Percentiles rank a stretch among this genome's conserved stretches.
Conservation (phyloP, 2,329 filamentous ascomycete genomes). For the Capronia coronata region DNA sequence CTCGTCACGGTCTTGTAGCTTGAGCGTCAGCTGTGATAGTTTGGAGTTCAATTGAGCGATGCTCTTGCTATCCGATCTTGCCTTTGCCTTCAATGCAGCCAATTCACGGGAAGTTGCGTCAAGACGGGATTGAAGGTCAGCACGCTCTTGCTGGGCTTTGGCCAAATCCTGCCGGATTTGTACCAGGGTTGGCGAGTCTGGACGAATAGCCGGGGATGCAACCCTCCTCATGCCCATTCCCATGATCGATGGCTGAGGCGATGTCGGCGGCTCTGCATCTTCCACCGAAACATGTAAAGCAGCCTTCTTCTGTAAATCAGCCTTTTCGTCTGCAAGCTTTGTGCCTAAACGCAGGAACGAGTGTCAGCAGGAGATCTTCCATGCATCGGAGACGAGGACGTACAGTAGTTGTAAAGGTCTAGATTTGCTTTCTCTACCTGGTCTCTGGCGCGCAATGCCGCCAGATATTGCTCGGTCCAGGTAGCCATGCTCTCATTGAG, state of each 20-base stretch:
- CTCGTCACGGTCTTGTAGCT: constrained; percentile 73
- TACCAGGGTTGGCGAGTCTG: constrained; percentile 31
- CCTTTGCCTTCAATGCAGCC: constrained; percentile 54
- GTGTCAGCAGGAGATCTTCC: neutral
- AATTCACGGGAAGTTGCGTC: constrained; percentile 59
- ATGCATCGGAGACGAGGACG: neutral
- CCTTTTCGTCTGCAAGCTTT: constrained; percentile 28
- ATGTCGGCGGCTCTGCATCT: constrained; percentile 54
- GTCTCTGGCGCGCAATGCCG: constrained; percentile 65
- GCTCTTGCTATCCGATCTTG: constrained; percentile 53
- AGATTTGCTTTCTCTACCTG: constrained; percentile 59
- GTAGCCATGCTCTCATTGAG: constrained; percentile 47
- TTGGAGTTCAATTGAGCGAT: constrained; percentile 59
- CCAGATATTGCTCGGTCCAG: constrained; percentile 77
- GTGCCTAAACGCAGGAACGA: constrained; percentile 10
- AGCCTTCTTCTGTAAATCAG: constrained; percentile 21
- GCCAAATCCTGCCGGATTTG: constrained; percentile 62
- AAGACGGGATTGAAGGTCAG: constrained; percentile 60
- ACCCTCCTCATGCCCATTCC: constrained; percentile 25
- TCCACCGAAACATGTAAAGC: constrained; percentile 50
- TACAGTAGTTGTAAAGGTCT: constrained; percentile 74
- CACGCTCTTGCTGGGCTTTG: constrained; percentile 67
- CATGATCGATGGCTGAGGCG: constrained; percentile 26
- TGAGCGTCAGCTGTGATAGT: constrained; percentile 55
- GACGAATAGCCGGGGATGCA: constrained; percentile 32